Base-by-base conservation (phyloP, 2,329 filamentous ascomycete genomes). In the Magnaporthiopsis rhizophila region DNA sequence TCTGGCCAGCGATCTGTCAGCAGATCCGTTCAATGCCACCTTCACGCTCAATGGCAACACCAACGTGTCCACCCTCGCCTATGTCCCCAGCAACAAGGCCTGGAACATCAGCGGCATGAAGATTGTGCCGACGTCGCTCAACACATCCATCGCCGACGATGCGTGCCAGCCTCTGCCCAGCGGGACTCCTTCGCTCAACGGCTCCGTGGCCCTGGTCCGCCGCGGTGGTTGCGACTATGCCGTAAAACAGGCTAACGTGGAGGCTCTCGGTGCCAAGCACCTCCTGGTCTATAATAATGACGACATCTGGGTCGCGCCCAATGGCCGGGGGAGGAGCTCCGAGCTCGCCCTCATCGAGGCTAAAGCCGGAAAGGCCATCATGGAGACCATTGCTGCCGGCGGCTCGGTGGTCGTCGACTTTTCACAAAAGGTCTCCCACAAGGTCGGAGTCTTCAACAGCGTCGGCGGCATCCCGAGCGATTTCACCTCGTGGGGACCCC, bases 401-500 rank as follows among this genome's bases (percentile, higher is more conserved):
- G 71, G 69, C 7, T 69, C 69, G 26, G 74, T 75, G 18, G 74
- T 73, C 1, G 73, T 70, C 26, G 67, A 71, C 64, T 71, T 71
- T 12, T 80, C 80, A 2, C 82, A 76, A 65, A 34, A 58, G 8
- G 13, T n/a, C 57, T 45, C 28, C 18, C 21, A 34, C n/a, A 77
- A 76, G 38, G 71, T 76, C 32, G 76, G 79, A 67, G 73, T 74
- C 26, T 30, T 70, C 60, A 59, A 64, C 57, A 62, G 62, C 58
- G 61, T 65, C 15, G 21, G 63, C 59, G 60, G 76, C 2, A 74
- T 74, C 26, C 69, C 79, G 26, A 74, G 72, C 62, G 71, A 70
- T 0, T 80, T 73, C 65, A 79, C 74, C 24, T 74, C 74, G 56
- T 81, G 79, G 78, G 78, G 78, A 9, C 75, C 76, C 2, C 76